Evolutionary conservation across 306 rosid species (phyloP).

Genomic region (Cotoneaster glaucophyllus): DNA sequence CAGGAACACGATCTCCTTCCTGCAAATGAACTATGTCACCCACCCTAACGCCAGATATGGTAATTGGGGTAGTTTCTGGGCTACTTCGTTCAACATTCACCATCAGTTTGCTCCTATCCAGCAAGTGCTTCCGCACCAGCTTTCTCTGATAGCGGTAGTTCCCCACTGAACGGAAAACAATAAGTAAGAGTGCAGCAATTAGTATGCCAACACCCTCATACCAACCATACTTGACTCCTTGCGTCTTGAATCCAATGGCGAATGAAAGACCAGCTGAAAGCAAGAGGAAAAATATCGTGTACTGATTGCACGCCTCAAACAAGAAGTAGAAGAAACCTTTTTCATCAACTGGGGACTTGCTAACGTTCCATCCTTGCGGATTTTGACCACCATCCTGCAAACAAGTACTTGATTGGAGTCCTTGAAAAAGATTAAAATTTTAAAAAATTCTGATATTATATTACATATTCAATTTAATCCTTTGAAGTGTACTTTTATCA

Average conservation of each 20-base stretch:
- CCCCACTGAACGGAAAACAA: constrained; percentile 26
- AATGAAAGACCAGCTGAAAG: constrained; percentile 41
- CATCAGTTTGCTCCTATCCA: constrained; percentile 15
- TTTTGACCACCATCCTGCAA: background rate
- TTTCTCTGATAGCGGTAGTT: constrained; percentile 23
- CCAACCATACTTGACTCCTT: constrained; percentile 55
- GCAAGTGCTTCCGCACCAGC: constrained; percentile 10
- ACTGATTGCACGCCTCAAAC: constrained; percentile 21
- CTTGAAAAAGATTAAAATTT: too few relatives aligned
- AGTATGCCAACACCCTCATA: constrained; percentile 46
- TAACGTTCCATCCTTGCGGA: background rate
- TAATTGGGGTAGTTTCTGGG: background rate
- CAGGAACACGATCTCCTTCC: constrained; percentile 48
- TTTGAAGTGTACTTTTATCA: too few relatives aligned
- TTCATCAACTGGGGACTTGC: background rate
- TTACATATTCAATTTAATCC: too few relatives aligned
- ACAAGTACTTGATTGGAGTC: background rate
- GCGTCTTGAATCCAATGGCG: constrained; percentile 27
- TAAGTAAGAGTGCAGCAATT: constrained; percentile 22
- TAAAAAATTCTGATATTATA: too few relatives aligned
- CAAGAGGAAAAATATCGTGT: constrained; percentile 22
- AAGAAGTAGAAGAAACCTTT: constrained; percentile 22
- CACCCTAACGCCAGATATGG: constrained; percentile 28
- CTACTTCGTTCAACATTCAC: constrained; percentile 28
- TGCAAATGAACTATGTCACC: constrained; percentile 34